Evolutionary conservation across 129 eudicot genomes (phyloP).

Genomic region (Centella asiatica): DNA sequence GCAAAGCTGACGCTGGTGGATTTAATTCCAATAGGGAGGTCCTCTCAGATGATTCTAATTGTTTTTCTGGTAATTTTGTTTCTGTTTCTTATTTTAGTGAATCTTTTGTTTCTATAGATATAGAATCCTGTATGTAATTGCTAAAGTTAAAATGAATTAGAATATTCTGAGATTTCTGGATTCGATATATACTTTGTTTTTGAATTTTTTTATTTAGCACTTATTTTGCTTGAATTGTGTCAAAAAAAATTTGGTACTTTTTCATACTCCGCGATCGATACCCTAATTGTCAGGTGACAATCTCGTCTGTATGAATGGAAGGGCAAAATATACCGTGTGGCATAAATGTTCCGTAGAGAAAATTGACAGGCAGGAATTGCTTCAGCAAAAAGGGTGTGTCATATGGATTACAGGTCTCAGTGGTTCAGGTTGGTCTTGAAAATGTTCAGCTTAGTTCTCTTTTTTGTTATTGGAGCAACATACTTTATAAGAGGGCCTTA

Average conservation of each 20-base stretch:
- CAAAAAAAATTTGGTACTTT: background rate
- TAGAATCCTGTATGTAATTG: background rate
- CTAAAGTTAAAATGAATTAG: background rate
- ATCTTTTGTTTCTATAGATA: background rate
- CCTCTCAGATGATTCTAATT: conserved; percentile 17
- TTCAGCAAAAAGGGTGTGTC: conserved; percentile 87
- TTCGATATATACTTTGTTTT: no score
- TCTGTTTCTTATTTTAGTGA: background rate
- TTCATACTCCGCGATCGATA: background rate
- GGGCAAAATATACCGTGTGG: conserved; percentile 60
- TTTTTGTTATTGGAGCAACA: background rate
- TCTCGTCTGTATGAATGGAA: conserved; percentile 25
- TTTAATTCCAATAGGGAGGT: conserved; percentile 20
- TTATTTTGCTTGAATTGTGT: background rate
- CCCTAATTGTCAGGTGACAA: conserved; percentile 24
- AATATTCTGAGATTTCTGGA: no score
- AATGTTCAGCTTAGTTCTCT: no score
- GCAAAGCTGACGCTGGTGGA: conserved; percentile 14
- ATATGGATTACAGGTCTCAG: conserved; percentile 96
- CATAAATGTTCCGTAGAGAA: conserved; percentile 72
- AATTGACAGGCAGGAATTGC: conserved; percentile 66
- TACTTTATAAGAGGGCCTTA: no score
- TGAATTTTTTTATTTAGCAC: background rate
- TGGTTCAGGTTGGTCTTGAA: conserved; percentile 74
- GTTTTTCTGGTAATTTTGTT: conserved; percentile 18